A percentile compares a stretch with the other conserved stretches of the same genome.
Evolutionary conservation across 441 rosid species (phyloP).

Genomic region (Gossypium schwendimanii): DNA sequence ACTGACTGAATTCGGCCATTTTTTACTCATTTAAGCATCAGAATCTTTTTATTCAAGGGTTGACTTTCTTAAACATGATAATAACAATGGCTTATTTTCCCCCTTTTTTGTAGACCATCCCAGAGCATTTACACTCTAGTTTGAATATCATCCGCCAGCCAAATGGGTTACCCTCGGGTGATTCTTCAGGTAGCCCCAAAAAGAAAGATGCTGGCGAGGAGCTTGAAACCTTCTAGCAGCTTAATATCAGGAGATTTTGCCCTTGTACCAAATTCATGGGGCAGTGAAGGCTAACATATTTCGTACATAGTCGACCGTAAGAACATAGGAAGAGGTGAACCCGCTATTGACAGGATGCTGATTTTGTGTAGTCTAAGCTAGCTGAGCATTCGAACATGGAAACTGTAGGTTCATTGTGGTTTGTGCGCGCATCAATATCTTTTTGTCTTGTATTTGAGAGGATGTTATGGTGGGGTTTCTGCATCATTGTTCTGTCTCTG

Average conservation of each 20-base stretch:
- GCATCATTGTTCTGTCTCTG: conserved; percentile 16
- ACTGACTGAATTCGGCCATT: not conserved
- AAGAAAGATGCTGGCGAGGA: conserved; percentile 21
- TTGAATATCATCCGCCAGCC: conserved; percentile 45
- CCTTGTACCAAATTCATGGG: conserved; percentile 15
- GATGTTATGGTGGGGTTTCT: conserved; percentile 1
- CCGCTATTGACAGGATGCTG: conserved; percentile 20
- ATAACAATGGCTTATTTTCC: not conserved
- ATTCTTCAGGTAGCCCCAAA: conserved; percentile 32
- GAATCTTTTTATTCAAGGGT: not conserved
- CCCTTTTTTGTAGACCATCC: conserved; percentile 24
- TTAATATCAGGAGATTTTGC: conserved; percentile 10
- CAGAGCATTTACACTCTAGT: conserved; percentile 39
- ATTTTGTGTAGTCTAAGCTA: conserved; percentile 31
- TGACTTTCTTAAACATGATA: not conserved
- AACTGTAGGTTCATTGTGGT: conserved; percentile 19
- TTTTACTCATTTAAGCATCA: not conserved
- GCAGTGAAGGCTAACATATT: conserved; percentile 26
- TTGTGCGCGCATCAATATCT: conserved; percentile 2
- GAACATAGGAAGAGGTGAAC: conserved; percentile 35
- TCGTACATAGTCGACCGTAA: conserved; percentile 32
- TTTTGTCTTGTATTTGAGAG: conserved; percentile 2
- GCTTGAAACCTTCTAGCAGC: conserved; percentile 20
- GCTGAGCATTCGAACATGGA: conserved; percentile 12
- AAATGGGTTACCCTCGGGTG: conserved; percentile 30